These are phyloP conservation scores for Iodosphaeria phyllophila DNA, from an alignment of 2,329 filamentous ascomycete genomes.

Conservation along the genomic window DNA sequence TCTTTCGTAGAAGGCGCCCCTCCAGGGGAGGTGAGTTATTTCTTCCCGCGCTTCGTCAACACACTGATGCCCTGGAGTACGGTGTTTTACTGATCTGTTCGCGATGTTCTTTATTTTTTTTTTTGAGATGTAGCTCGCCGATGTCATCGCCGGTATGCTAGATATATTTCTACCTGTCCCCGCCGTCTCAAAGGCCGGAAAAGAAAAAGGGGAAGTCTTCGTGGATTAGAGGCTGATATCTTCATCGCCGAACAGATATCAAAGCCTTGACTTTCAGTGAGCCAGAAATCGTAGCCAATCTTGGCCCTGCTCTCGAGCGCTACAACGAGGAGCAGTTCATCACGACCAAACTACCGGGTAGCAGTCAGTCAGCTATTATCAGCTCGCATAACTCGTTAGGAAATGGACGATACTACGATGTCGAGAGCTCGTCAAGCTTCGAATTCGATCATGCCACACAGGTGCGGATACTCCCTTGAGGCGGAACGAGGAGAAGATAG, in stretches of 20 bases:
- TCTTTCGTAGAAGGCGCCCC: conserved; percentile 89
- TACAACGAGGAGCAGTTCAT: conserved; percentile 94
- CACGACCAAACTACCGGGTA: conserved; percentile 75
- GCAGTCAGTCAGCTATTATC: conserved; percentile 67
- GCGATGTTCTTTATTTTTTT: not conserved
- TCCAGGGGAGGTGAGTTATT: conserved; percentile 66
- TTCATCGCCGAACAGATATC: too few species aligned
- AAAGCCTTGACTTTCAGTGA: conserved; percentile 62
- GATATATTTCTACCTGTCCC: conserved; percentile 1
- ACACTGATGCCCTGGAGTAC: not conserved
- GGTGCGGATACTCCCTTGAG: conserved; percentile 20
- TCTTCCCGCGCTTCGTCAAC: conserved; percentile 7
- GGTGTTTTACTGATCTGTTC: not conserved
- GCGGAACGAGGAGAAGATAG: conserved; percentile 3
- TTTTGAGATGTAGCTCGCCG: conserved; percentile 42
- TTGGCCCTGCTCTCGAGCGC: conserved; percentile 70
- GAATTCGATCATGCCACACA: conserved; percentile 70
- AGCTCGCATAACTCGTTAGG: conserved; percentile 74
- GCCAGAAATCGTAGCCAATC: conserved; percentile 47
- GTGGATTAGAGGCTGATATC: too few species aligned
- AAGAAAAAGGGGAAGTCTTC: too few species aligned
- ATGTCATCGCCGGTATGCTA: conserved; percentile 67
- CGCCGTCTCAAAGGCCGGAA: too few species aligned
- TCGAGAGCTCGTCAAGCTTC: conserved; percentile 76
- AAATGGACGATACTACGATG: conserved; percentile 73